Conservation (phyloP, 169 alveolate genomes). For the Plasmodium ovale region DNA sequence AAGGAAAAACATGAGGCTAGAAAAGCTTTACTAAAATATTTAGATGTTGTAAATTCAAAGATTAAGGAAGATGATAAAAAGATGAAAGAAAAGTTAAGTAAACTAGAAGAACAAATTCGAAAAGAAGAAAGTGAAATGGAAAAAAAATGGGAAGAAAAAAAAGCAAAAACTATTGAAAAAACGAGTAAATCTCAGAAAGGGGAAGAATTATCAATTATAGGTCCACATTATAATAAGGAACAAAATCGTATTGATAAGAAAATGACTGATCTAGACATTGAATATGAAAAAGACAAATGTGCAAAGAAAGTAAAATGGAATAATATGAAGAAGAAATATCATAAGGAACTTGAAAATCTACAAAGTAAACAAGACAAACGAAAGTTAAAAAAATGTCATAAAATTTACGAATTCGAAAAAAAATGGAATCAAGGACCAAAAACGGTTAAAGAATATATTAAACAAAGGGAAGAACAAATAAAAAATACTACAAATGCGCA, state of each 20-base stretch:
- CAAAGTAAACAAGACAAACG: neutral
- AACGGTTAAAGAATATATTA: neutral
- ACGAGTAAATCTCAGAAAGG: neutral
- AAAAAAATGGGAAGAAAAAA: neutral
- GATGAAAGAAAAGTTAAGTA: neutral
- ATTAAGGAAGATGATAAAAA: neutral
- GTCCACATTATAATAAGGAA: neutral
- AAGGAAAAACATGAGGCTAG: neutral
- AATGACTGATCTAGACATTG: neutral
- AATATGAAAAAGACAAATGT: neutral
- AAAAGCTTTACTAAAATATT: neutral
- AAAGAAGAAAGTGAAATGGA: conserved; percentile 3
- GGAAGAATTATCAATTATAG: neutral
- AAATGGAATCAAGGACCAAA: conserved; percentile 8
- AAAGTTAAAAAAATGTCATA: neutral
- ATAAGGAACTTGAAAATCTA: neutral
- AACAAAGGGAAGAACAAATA: neutral
- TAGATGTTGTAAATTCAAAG: neutral
- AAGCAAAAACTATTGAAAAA: neutral
- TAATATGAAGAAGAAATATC: neutral
- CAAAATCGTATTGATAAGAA: neutral
- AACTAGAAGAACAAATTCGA: neutral
- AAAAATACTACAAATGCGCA: neutral
- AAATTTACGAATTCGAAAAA: neutral
- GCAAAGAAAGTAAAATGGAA: neutral